Evolutionary conservation across 768 basidiomycete genomes (phyloP).

Genomic region (Hericium coralloides): DNA sequence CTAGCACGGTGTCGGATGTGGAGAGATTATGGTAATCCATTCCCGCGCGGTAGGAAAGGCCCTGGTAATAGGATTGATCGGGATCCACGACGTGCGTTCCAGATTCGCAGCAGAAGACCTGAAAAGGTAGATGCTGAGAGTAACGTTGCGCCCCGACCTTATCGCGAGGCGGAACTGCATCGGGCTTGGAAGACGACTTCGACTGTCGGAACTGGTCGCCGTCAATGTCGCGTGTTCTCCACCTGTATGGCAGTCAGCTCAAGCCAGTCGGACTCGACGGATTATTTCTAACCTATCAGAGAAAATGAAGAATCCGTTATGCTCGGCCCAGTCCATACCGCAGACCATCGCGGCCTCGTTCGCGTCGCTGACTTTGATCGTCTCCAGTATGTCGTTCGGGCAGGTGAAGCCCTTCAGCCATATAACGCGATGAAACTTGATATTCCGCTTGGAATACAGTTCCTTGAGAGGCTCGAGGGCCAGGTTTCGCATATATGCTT

Average conservation of each 20-base stretch:
- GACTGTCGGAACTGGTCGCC: constrained; percentile 98
- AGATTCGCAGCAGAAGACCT: constrained; percentile 97
- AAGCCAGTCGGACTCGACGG: no score
- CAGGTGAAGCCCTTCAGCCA: constrained; percentile 99
- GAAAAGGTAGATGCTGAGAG: constrained; percentile 89
- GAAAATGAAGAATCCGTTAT: constrained; percentile 95
- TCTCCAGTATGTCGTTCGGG: constrained; percentile 96
- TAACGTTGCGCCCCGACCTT: constrained; percentile 73
- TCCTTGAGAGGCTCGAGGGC: constrained; percentile 88
- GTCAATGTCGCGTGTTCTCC: constrained; percentile 96
- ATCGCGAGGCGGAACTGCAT: constrained; percentile 91
- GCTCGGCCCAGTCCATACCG: constrained; percentile 99
- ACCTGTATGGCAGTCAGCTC: constrained; percentile 36
- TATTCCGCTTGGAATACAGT: constrained; percentile 61
- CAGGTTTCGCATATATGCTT: constrained; percentile 88
- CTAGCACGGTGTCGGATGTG: constrained; percentile 40
- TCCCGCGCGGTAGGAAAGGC: constrained; percentile 78
- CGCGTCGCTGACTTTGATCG: constrained; percentile 78
- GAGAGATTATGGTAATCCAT: constrained; percentile 75
- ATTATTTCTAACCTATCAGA: constrained; percentile 65
- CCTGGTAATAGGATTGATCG: constrained; percentile 89
- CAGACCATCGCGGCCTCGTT: constrained; percentile 98
- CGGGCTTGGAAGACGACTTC: constrained; percentile 84
- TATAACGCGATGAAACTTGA: constrained; percentile 84
- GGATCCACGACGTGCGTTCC: constrained; percentile 98